Evolutionary conservation across 2,329 filamentous ascomycete species (phyloP), one percentile per base, ranked within the genome.

Genomic region (Zymoseptoria ardabiliae): DNA sequence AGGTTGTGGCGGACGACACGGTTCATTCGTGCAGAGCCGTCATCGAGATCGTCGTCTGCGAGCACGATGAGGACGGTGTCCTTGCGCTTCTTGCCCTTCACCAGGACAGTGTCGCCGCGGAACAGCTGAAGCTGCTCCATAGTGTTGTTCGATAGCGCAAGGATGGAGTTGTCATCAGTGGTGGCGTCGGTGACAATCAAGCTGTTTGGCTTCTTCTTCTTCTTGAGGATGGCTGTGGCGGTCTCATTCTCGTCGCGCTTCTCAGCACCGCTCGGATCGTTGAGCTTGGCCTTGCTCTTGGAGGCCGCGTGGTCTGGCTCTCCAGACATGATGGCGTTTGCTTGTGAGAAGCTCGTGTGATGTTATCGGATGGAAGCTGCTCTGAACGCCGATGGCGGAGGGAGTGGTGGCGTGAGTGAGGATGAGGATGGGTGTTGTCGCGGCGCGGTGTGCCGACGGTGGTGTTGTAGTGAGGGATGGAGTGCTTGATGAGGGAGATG

Each of bases 161-260:
- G 97, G 77, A 97, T 95, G 65, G 94, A 97, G 86, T 99, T 99
- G 81, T 99, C 94, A 88, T 99, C 94, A 79, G 96, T 99, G 72
- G 90, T 85, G 76, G 94, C 92, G 85, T 99, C 95, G 73, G 94
- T 97, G 67, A 99, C 94, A 81, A 99, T 96, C 76, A 99, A 80
- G 73, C 93, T 95, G 80, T 99, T 99, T 71, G 92, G 92, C 90
- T 99, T 99, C 92, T 99, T 99, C 89, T 99, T 99, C 85, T 97
- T 97, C 83, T 97, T 97, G 72, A 99, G 85, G 71, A 99, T 99
- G 68, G 94, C 94, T 52, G 94, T 99, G 56, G 94, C 86, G 63
- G 88, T 91, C 74, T 96, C 94, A 76, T 97, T 90, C 71, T 91
- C 87, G 87, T 95, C 71, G 61, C 65, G 60, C 30, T 61, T 60